Base-by-base conservation (phyloP, 2,329 filamentous ascomycete species). In the Fonsecaea pedrosoi region DNA sequence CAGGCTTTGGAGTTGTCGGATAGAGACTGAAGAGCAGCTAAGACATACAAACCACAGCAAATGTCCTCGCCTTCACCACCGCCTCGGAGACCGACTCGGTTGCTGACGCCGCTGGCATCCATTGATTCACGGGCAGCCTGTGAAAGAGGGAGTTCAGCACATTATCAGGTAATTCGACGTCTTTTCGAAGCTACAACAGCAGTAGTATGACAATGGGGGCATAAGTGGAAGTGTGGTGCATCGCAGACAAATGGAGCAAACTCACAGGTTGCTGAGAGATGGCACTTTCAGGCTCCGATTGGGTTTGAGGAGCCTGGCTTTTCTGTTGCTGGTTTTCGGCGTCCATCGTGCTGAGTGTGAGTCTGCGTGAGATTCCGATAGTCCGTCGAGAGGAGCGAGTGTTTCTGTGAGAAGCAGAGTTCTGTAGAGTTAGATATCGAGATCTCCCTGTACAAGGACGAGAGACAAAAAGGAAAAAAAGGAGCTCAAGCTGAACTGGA, bases 31-130 rank as follows among this genome's bases (percentile, higher is more conserved):
- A 7, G 35, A 30, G 45, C 13, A 9, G 9, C 32, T 6, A 25
- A 38, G 10, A 69, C 71, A 59, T 62, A 73, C 71, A 71, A 15
- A 34, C 71, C 71, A 59, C 71, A 73, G 65, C 71, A 73, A 32
- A 72, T 40, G 35, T 72, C 71, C 54, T 71, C 71, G 25, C 66
- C 69, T 55, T 68, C 64, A 60, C 69, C 71, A 38, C 71, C 71
- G 56, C 71, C 71, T 54, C 71, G 71, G 21, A 73, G 67, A 37
- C 62, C 54, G 45, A 72, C 54, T 30, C 59, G 68, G 62, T 66
- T 70, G 30, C 53, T 59, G 12, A 63, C 62, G 34, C 54, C 59
- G 5, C 69, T 62, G 6, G 64, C 59, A 60, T 73, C 21, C 18
- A 66, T 71, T 21, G 64, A 66, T 42, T 66, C 42, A 18, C 50